A percentile compares a stretch with the other conserved stretches of the same genome.
phyloP scores from a whole-genome alignment of 140 eudicot genomes.

The Senecio squalidus region DNA sequence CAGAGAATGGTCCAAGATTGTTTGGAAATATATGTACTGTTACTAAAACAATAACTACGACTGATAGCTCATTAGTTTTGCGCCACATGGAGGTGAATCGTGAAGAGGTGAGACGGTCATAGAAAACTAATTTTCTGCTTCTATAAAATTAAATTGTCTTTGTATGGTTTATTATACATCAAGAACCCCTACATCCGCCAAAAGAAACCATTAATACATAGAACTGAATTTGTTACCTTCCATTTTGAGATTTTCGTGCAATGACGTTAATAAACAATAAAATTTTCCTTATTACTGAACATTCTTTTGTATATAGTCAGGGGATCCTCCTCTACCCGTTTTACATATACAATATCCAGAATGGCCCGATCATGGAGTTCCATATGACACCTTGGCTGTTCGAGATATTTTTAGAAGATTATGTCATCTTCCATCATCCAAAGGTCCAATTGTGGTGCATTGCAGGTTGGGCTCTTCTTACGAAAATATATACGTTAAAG shows the following conservation, averaged over 20 bases:
- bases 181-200: background rate
- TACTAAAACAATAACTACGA: slow-evolving; percentile 51
- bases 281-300: background rate
- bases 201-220: background rate
- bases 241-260: too few species aligned
- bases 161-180: background rate
- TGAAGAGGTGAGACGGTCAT: slow-evolving; percentile 57
- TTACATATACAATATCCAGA: slow-evolving; percentile 91
- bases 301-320: slow-evolving; percentile 52
- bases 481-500: slow-evolving; percentile 9
- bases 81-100: slow-evolving; percentile 73
- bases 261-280: too few species aligned
- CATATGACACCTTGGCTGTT: slow-evolving; percentile 73
- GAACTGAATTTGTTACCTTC: background rate
- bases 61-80: slow-evolving; percentile 61
- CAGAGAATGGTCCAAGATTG: slow-evolving; percentile 87
- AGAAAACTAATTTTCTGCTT: background rate
- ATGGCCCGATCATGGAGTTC: slow-evolving; percentile 99
- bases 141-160: too few species aligned
- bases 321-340: slow-evolving; percentile 69
- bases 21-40: slow-evolving; percentile 64
- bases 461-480: slow-evolving; percentile 66
- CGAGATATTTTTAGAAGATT: slow-evolving; percentile 80
- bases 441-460: slow-evolving; percentile 94
- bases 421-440: slow-evolving; percentile 50